phyloP scores from a whole-genome alignment of 1,284 basidiomycete species.

The Kwoniella shivajii region DNA sequence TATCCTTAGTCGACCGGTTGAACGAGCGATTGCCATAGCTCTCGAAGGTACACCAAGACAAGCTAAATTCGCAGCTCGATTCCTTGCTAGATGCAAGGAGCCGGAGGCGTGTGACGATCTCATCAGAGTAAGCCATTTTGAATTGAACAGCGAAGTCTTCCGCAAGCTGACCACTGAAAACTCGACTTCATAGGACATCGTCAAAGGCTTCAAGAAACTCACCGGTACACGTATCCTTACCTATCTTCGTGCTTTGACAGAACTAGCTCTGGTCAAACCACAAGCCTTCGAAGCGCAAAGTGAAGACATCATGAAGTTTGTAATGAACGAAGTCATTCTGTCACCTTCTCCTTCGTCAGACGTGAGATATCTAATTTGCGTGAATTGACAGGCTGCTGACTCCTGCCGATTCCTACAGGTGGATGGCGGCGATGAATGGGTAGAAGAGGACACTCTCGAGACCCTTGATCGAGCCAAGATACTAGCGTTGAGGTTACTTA shows the following conservation, averaged over 20 bases:
- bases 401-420: conserved; percentile 56
- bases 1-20: conserved; percentile 64
- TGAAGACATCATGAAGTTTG: conserved; percentile 68
- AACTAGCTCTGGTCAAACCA: conserved; percentile 70
- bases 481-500: conserved; percentile 72
- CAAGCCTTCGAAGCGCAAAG: conserved; percentile 75
- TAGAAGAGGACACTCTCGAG: conserved; percentile 64
- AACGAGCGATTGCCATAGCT: conserved; percentile 66
- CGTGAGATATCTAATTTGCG: conserved; percentile 51
- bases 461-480: conserved; percentile 64
- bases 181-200: conserved; percentile 19
- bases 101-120: conserved; percentile 62
- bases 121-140: conserved; percentile 64
- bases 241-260: conserved; percentile 70
- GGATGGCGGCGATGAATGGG: conserved; percentile 66
- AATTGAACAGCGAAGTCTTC: not conserved
- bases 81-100: conserved; percentile 67
- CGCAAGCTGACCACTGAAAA: not conserved
- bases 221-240: conserved; percentile 62
- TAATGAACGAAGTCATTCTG: conserved; percentile 74
- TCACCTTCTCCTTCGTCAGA: conserved; percentile 57
- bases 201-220: conserved; percentile 62
- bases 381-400: conserved; percentile 54
- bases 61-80: conserved; percentile 84
- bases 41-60: conserved; percentile 66